Conservation (phyloP, 306 rosid species). For the Glycyrrhiza uralensis region DNA sequence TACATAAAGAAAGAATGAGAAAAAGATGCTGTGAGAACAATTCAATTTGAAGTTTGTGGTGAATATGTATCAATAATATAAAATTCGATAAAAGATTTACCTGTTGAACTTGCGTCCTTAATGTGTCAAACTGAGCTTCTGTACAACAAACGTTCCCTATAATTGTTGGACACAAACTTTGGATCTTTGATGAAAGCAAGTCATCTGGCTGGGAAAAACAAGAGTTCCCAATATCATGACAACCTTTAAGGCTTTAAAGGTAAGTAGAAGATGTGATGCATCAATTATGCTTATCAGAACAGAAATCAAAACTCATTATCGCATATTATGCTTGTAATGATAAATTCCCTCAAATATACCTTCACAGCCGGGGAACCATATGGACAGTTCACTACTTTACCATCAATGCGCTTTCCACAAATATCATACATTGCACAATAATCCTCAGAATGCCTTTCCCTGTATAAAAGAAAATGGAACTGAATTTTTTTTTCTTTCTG, state of each 20-base stretch:
- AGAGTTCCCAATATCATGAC: conserved; percentile 16
- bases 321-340: neutral
- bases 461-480: conserved; percentile 10
- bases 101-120: conserved; percentile 85
- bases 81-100: conserved; percentile 35
- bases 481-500: neutral
- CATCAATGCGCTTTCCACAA: conserved; percentile 83
- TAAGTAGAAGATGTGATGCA: conserved; percentile 11
- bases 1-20: neutral
- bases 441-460: conserved; percentile 66
- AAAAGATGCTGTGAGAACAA: neutral
- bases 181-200: conserved; percentile 89
- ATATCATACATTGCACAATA: conserved; percentile 86
- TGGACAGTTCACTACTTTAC: conserved; percentile 85
- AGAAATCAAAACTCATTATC: neutral
- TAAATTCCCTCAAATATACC: conserved; percentile 47
- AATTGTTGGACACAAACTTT: conserved; percentile 93
- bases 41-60: conserved; percentile 7
- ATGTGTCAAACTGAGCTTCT: conserved; percentile 83
- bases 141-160: conserved; percentile 92
- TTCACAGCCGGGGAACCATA: conserved; percentile 66
- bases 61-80: conserved; percentile 6
- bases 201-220: conserved; percentile 79
- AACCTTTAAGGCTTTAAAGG: conserved; percentile 9
- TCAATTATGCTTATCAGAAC: neutral